Conservation (phyloP, 345 rosid genomes). For the Syzygium aqueum region DNA sequence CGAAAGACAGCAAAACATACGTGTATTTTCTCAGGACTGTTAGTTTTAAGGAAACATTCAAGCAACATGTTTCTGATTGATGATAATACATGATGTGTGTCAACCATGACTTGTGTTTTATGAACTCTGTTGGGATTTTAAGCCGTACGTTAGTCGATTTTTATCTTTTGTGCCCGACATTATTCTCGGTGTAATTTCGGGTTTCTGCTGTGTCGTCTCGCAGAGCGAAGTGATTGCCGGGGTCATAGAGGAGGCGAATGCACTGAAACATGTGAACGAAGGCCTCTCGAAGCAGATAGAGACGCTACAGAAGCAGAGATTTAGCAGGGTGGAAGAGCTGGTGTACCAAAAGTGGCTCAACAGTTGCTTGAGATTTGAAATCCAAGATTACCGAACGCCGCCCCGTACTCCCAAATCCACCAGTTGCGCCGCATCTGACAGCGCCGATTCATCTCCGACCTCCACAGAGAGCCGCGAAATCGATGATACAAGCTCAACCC, state of each 20-base stretch:
- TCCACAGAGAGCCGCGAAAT: slow-evolving; percentile 5
- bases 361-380: slow-evolving; percentile 25
- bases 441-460: slow-evolving; percentile 2
- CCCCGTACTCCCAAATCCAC: background rate
- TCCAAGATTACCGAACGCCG: background rate
- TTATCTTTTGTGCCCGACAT: background rate
- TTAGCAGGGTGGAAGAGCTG: slow-evolving; percentile 27
- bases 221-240: slow-evolving; percentile 8
- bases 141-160: background rate
- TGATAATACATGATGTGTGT: too few species aligned
- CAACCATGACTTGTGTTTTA: too few species aligned
- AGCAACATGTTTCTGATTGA: background rate
- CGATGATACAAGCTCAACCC: background rate
- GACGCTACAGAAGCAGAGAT: slow-evolving; percentile 22
- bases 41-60: background rate
- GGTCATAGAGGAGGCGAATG: slow-evolving; percentile 3
- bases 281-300: slow-evolving; percentile 16
- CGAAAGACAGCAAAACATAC: background rate
- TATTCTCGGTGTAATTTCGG: fast-evolving
- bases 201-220: background rate
- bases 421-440: background rate
- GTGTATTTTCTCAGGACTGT: background rate
- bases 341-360: slow-evolving; percentile 34
- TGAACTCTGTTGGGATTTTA: background rate
- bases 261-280: slow-evolving; percentile 5